Conservation (phyloP, 495 filamentous ascomycete genomes). For the Letharia columbiana region DNA sequence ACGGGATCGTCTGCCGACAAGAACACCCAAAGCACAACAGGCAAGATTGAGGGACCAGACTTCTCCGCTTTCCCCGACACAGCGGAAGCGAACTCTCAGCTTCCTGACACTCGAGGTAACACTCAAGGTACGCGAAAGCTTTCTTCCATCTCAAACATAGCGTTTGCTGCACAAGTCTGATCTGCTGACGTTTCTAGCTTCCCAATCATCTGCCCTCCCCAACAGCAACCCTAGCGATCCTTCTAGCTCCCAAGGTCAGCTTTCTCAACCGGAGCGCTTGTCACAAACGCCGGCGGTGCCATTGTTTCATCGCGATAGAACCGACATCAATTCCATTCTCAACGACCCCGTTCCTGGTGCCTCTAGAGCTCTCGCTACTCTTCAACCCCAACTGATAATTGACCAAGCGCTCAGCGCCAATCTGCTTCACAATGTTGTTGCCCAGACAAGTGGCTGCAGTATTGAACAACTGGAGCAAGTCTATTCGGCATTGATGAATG, state of each 20-base stretch:
- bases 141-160: neutral
- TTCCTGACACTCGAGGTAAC: slow-evolving; percentile 53
- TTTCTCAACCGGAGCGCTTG: slow-evolving; percentile 24
- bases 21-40: slow-evolving; percentile 45
- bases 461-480: slow-evolving; percentile 95
- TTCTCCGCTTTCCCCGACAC: slow-evolving; percentile 26
- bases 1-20: slow-evolving; percentile 37
- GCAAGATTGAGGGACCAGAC: slow-evolving; percentile 32
- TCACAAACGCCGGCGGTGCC: slow-evolving; percentile 39
- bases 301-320: slow-evolving; percentile 32
- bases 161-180: neutral
- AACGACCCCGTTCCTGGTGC: slow-evolving; percentile 38
- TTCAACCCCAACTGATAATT: slow-evolving; percentile 39
- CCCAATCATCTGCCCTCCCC: slow-evolving; percentile 28
- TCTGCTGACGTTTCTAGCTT: slow-evolving; percentile 9
- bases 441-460: slow-evolving; percentile 64
- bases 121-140: slow-evolving; percentile 14
- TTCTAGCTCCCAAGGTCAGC: slow-evolving; percentile 36
- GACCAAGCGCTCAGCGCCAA: slow-evolving; percentile 46
- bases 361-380: slow-evolving; percentile 23
- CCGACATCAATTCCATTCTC: slow-evolving; percentile 37
- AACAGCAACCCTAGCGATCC: slow-evolving; percentile 30
- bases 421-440: slow-evolving; percentile 51
- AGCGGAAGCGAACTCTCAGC: slow-evolving; percentile 35
- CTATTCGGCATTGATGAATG: slow-evolving; percentile 82